Evolutionary conservation across 768 basidiomycete species (phyloP).

Genomic region (Terana coerulea): DNA sequence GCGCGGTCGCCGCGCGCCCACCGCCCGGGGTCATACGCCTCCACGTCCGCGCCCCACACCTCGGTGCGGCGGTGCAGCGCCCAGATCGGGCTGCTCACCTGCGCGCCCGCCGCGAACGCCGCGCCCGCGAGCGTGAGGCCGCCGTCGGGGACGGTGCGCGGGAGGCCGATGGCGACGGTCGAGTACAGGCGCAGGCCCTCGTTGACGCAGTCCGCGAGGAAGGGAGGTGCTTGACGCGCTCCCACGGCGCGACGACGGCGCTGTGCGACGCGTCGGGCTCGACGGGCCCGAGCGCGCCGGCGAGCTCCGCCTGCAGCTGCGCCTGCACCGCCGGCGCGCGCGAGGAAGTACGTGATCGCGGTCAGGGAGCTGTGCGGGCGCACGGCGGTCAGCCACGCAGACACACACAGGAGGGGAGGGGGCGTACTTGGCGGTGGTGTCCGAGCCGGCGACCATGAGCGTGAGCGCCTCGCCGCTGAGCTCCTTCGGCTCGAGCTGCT

Average conservation of each 20-base stretch:
- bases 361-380: slow-evolving; percentile 6
- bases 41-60: slow-evolving; percentile 28
- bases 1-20: slow-evolving; percentile 23
- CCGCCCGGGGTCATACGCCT: slow-evolving; percentile 26
- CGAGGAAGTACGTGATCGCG: slow-evolving; percentile 9
- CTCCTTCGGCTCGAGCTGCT: slow-evolving; percentile 10
- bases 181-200: slow-evolving; percentile 30
- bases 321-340: slow-evolving; percentile 2
- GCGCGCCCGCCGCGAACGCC: slow-evolving; percentile 22
- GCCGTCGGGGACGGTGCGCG: slow-evolving; percentile 24
- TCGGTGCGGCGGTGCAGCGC: slow-evolving; percentile 22
- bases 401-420: no score
- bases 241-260: not conserved
- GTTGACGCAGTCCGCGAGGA: slow-evolving; percentile 29
- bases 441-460: slow-evolving; percentile 16
- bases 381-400: no score
- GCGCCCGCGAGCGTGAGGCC: slow-evolving; percentile 19
- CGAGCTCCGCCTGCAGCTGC: slow-evolving; percentile 11
- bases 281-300: slow-evolving; percentile 6
- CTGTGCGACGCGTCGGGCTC: not conserved
- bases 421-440: slow-evolving; percentile 16
- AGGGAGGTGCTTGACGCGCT: slow-evolving; percentile 19
- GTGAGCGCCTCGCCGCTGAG: slow-evolving; percentile 11
- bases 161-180: slow-evolving; percentile 26
- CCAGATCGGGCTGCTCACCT: slow-evolving; percentile 25